phyloP scores from a whole-genome alignment of 257 asterid species.

The Solanum microdontum region DNA sequence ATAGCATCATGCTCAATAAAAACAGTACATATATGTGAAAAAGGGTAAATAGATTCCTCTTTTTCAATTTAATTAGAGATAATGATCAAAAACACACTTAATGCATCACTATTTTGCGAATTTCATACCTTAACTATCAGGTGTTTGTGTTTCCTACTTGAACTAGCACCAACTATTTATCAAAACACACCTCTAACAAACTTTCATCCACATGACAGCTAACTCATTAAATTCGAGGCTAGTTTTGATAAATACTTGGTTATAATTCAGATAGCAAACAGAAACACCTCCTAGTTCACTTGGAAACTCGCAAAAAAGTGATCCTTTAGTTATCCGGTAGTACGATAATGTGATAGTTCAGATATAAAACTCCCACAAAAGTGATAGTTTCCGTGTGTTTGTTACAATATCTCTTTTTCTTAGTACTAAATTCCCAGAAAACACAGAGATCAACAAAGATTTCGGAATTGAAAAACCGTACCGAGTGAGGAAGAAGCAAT shows the following conservation, averaged over 20 bases:
- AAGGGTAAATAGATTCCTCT: not conserved
- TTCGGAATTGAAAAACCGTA: slow-evolving; percentile 3
- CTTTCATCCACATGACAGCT: not conserved
- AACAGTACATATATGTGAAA: not conserved
- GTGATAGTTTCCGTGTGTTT: not conserved
- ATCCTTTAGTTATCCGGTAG: not conserved
- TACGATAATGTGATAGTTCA: not conserved
- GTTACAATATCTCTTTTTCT: not conserved
- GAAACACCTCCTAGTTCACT: not conserved
- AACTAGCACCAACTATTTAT: not conserved
- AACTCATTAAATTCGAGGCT: not conserved
- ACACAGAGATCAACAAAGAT: not conserved
- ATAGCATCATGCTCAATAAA: not conserved
- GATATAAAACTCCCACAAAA: not conserved
- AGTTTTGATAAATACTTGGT: not conserved
- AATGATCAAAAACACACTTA: not conserved
- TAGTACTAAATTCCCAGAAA: not conserved
- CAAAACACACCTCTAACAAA: not conserved
- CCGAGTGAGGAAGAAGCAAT: slow-evolving; percentile 94
- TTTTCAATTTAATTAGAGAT: not conserved
- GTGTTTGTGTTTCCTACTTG: not conserved
- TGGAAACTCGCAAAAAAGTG: not conserved
- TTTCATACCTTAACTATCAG: not conserved
- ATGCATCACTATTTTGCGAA: not conserved
- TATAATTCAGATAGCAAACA: not conserved